Evolutionary conservation across 2,329 filamentous ascomycete genomes (phyloP).

Genomic region (Clonostachys rhizophaga): DNA sequence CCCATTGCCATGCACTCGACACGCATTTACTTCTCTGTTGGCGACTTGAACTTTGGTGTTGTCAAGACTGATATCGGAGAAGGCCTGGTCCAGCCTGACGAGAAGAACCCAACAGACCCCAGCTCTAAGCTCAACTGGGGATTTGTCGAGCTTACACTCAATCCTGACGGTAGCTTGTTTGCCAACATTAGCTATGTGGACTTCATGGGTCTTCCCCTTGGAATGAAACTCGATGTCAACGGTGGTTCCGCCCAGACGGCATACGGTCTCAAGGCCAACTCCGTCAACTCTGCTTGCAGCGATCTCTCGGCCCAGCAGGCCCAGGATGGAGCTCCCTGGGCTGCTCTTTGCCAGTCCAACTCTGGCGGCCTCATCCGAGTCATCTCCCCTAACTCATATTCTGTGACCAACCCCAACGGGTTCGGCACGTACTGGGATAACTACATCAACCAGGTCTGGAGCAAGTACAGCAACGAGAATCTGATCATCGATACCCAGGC

Average conservation of each 20-base stretch:
- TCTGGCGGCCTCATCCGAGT: conserved; percentile 38
- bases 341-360: conserved; percentile 39
- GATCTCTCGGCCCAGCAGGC: conserved; percentile 37
- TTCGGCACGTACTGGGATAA: conserved; percentile 44
- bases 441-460: conserved; percentile 48
- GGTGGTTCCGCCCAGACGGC: conserved; percentile 33
- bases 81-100: conserved; percentile 69
- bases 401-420: conserved; percentile 33
- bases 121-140: conserved; percentile 61
- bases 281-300: conserved; percentile 12
- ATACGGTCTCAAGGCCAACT: conserved; percentile 40
- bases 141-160: conserved; percentile 64
- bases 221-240: conserved; percentile 44
- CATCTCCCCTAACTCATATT: conserved; percentile 47
- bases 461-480: conserved; percentile 34
- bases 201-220: conserved; percentile 65
- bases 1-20: conserved; percentile 63
- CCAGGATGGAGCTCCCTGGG: conserved; percentile 45
- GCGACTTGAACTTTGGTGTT: conserved; percentile 56
- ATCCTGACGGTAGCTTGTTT: conserved; percentile 55
- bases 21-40: conserved; percentile 67
- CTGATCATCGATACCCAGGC: conserved; percentile 51
- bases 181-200: conserved; percentile 73
- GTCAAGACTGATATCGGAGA: conserved; percentile 63
- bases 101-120: conserved; percentile 59